Percentiles rank a stretch among this genome's conserved stretches.
Conservation (phyloP, 2,329 filamentous ascomycete genomes). For the Talaromyces sp. region DNA sequence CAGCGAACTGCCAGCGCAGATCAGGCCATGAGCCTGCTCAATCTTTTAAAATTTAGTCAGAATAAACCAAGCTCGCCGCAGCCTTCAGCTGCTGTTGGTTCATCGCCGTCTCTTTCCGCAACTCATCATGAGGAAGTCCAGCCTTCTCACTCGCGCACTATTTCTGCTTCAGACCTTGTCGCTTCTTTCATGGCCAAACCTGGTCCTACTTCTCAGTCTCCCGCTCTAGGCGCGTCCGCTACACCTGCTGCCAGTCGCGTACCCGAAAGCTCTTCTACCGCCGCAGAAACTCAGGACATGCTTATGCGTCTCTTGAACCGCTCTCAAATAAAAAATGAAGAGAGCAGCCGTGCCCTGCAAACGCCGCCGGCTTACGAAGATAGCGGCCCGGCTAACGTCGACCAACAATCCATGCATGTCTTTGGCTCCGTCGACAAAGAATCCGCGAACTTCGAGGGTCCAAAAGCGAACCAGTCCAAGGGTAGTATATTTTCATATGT, state of each 20-base stretch:
- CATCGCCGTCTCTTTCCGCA: constrained; percentile 29
- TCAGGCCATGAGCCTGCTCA: constrained; percentile 59
- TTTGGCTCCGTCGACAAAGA: constrained; percentile 29
- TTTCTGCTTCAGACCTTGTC: constrained; percentile 58
- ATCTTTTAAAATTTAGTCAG: constrained; percentile 61
- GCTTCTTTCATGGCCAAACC: constrained; percentile 54
- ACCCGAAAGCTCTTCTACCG: constrained; percentile 21
- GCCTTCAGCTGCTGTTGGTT: constrained; percentile 24
- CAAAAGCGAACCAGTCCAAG: constrained; percentile 35
- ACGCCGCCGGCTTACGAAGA: constrained; percentile 1
- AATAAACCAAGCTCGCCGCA: constrained; percentile 35
- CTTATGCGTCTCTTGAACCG: constrained; percentile 82
- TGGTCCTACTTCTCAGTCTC: constrained; percentile 22
- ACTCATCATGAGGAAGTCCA: constrained; percentile 26
- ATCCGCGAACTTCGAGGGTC: constrained; percentile 38
- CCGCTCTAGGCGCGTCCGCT: constrained; percentile 31
- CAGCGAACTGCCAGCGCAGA: constrained; percentile 38
- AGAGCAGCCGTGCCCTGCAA: constrained; percentile 3
- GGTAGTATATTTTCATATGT: constrained; percentile 63
- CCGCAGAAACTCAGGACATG: constrained; percentile 71
- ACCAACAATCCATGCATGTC: constrained; percentile 33
- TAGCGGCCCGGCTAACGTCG: constrained; percentile 21
- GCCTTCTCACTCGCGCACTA: constrained; percentile 34
- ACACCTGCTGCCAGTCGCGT: constrained; percentile 25
- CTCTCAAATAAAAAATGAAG: constrained; percentile 45